A percentile compares a stretch with the other conserved stretches of the same genome.
Evolutionary conservation across 495 filamentous ascomycete species (phyloP).

Genomic region (Penicillium cataractarum): DNA sequence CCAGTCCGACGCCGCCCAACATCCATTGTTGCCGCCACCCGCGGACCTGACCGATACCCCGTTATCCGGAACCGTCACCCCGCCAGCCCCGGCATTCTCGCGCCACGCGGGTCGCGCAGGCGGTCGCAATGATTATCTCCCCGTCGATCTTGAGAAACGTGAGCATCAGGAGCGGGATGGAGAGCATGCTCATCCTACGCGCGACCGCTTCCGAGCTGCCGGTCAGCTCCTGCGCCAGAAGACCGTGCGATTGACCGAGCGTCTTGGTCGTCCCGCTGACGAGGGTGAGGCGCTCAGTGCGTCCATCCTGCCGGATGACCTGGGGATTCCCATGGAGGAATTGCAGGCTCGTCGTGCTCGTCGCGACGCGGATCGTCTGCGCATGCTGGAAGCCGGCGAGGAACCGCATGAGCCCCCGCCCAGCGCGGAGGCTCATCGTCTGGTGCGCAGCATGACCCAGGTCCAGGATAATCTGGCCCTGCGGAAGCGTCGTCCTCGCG

Average conservation of each 20-base stretch:
- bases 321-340: constrained; percentile 31
- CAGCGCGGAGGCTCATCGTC: constrained; percentile 47
- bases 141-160: constrained; percentile 21
- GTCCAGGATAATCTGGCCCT: constrained; percentile 23
- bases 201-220: constrained; percentile 37
- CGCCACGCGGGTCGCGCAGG: constrained; percentile 19
- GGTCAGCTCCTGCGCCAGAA: constrained; percentile 43
- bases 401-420: constrained; percentile 28
- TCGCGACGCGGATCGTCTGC: constrained; percentile 26
- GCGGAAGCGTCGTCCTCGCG: constrained; percentile 37
- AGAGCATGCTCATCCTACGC: constrained; percentile 25
- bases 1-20: constrained; percentile 12
- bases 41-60: constrained; percentile 20
- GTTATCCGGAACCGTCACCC: constrained; percentile 33
- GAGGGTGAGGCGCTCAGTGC: constrained; percentile 43
- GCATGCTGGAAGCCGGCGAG: constrained; percentile 26
- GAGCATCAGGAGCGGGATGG: constrained; percentile 9
- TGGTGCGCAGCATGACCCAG: constrained; percentile 47
- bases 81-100: constrained; percentile 31
- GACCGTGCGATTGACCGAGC: constrained; percentile 37
- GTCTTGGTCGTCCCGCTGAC: constrained; percentile 44
- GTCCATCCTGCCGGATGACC: constrained; percentile 39
- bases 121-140: constrained; percentile 1
- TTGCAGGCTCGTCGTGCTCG: constrained; percentile 26
- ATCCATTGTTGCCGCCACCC: constrained; percentile 27